Evolutionary conservation across 495 filamentous ascomycete species (phyloP).

Genomic region (Glarea lozoyensis): DNA sequence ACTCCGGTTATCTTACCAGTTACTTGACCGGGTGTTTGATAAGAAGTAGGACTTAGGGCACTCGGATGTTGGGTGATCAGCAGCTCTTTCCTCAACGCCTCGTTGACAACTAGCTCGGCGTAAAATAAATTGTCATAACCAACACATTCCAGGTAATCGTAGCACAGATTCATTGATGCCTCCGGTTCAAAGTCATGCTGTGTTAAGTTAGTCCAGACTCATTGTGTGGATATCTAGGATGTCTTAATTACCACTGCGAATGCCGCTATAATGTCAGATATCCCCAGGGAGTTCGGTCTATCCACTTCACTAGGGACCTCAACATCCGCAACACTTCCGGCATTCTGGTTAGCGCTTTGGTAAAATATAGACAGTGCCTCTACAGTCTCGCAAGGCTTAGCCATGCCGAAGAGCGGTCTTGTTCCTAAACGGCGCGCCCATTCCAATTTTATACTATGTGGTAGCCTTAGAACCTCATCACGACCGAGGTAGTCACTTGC

Average conservation of each 20-base stretch:
- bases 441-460: neutral
- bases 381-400: neutral
- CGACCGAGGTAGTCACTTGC: neutral
- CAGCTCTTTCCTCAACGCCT: no score
- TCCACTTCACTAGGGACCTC: neutral
- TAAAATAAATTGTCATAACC: neutral
- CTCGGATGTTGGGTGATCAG: no score
- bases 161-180: neutral
- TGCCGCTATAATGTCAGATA: no score
- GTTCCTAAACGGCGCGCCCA: neutral
- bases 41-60: no score
- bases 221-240: neutral
- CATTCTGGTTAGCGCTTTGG: neutral
- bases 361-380: neutral
- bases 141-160: neutral
- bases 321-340: neutral
- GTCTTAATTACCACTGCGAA: neutral
- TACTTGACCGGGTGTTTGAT: no score
- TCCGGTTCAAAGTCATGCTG: neutral
- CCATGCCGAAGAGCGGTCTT: neutral
- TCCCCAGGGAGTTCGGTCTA: no score
- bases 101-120: neutral
- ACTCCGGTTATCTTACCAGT: no score
- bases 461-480: neutral
- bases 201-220: neutral